phyloP scores from a whole-genome alignment of 2,329 filamentous ascomycete species.

The Talaromyces sp. region DNA sequence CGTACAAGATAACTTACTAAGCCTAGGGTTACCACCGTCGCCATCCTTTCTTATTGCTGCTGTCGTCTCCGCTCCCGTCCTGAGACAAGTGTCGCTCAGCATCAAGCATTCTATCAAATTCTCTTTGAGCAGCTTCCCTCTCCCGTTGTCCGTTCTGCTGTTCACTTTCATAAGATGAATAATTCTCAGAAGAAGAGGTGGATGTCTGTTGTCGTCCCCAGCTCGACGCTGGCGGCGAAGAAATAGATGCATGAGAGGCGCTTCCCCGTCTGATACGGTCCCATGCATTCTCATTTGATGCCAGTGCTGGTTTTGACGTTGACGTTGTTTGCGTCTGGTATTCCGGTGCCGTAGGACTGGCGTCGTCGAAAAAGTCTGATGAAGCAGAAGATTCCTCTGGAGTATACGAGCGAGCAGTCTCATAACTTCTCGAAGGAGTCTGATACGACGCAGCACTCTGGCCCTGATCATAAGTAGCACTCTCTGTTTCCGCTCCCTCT shows the following conservation, averaged over 20 bases:
- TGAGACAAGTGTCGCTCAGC: slow-evolving; percentile 23
- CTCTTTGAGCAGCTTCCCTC: slow-evolving; percentile 37
- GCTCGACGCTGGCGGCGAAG: not conserved
- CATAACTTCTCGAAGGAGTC: not conserved
- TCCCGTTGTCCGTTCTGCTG: slow-evolving; percentile 25
- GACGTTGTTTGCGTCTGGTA: slow-evolving; percentile 20
- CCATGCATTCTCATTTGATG: slow-evolving; percentile 28
- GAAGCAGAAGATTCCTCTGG: slow-evolving; percentile 8
- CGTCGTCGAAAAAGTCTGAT: slow-evolving; percentile 31
- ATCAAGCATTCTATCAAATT: slow-evolving; percentile 42
- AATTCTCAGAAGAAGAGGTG: not conserved
- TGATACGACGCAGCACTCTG: not conserved
- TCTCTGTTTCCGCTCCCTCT: not conserved
- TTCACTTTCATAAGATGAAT: slow-evolving; percentile 8
- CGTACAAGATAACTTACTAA: not conserved
- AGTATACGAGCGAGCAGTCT: not conserved
- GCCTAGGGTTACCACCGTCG: slow-evolving; percentile 6
- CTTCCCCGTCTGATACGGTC: slow-evolving; percentile 34
- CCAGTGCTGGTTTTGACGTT: not conserved
- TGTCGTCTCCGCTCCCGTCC: not conserved
- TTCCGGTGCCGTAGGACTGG: slow-evolving; percentile 33
- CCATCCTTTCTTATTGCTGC: slow-evolving; percentile 4
- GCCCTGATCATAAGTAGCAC: not conserved
- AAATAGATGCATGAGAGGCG: not conserved
- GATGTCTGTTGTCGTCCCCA: not conserved